These are phyloP conservation scores for Microcos paniculata DNA, from an alignment of 345 rosid genomes.

Conservation along the genomic window DNA sequence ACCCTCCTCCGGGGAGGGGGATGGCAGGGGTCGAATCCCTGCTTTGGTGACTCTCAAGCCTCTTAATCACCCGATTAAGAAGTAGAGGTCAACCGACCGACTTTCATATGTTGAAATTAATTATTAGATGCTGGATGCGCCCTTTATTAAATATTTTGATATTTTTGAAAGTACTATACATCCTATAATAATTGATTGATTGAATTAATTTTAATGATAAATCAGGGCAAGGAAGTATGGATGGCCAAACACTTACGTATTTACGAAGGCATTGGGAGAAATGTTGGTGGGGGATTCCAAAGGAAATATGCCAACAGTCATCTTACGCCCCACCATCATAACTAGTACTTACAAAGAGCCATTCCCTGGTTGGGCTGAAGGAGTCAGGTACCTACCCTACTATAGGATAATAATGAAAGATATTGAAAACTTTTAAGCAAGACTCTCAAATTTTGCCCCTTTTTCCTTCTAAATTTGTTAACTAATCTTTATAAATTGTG, in stretches of 20 bases:
- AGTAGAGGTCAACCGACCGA: no score
- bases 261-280: constrained; percentile 91
- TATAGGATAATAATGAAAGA: no score
- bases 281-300: constrained; percentile 54
- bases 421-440: no score
- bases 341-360: constrained; percentile 76
- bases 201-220: not conserved
- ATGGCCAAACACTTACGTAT: constrained; percentile 85
- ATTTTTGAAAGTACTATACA: not conserved
- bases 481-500: no score
- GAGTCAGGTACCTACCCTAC: constrained; percentile 37
- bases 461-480: no score
- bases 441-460: no score
- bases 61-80: no score
- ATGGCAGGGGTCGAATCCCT: no score
- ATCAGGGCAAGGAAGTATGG: constrained; percentile 69
- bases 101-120: no score
- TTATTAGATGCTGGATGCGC: not conserved
- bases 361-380: constrained; percentile 90
- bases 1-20: no score
- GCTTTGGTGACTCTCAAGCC: no score
- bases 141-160: not conserved
- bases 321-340: constrained; percentile 68
- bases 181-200: no score
- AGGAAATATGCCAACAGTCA: constrained; percentile 47